These are phyloP conservation scores for Corynascus novoguineensis DNA, from an alignment of 495 filamentous ascomycete species.

Conservation along the genomic window DNA sequence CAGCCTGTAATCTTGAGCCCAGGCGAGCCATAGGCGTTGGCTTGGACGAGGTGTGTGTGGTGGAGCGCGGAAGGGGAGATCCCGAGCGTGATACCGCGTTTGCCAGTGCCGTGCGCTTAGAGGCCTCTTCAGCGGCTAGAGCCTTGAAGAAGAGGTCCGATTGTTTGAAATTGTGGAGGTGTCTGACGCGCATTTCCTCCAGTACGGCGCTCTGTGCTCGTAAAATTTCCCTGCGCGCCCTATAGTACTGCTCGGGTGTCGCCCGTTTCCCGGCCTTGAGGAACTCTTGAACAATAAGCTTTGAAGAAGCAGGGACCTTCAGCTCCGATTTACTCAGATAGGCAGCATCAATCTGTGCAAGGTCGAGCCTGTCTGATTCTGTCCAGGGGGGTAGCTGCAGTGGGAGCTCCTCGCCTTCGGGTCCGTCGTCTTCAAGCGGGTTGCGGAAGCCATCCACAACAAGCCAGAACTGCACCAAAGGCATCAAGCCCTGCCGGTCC, in stretches of 20 bases:
- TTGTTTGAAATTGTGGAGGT: constrained; percentile 81
- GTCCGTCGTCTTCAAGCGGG: constrained; percentile 82
- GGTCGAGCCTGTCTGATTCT: constrained; percentile 75
- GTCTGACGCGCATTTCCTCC: constrained; percentile 70
- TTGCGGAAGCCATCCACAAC: constrained; percentile 97
- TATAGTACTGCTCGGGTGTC: constrained; percentile 72
- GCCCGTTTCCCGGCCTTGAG: constrained; percentile 70
- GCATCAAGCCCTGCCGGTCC: constrained; percentile 84
- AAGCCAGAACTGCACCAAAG: constrained; percentile 95
- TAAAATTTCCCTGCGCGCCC: constrained; percentile 75
- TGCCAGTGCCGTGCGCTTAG: constrained; percentile 36
- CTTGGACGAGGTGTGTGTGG: constrained; percentile 35
- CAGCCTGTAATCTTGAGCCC: constrained; percentile 31
- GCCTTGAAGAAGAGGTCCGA: constrained; percentile 95
- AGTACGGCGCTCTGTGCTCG: constrained; percentile 75
- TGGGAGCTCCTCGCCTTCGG: constrained; percentile 59
- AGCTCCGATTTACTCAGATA: constrained; percentile 81
- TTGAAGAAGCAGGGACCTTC: constrained; percentile 63
- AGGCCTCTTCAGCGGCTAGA: constrained; percentile 78
- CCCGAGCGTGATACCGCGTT: constrained; percentile 25
- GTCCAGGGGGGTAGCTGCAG: constrained; percentile 66
- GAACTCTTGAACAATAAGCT: constrained; percentile 66
- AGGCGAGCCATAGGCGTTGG: constrained; percentile 38
- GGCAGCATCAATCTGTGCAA: constrained; percentile 82
- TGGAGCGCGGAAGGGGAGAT: constrained; percentile 27